Base-by-base conservation (phyloP, 495 filamentous ascomycete genomes). In the Penicillium paxilli region DNA sequence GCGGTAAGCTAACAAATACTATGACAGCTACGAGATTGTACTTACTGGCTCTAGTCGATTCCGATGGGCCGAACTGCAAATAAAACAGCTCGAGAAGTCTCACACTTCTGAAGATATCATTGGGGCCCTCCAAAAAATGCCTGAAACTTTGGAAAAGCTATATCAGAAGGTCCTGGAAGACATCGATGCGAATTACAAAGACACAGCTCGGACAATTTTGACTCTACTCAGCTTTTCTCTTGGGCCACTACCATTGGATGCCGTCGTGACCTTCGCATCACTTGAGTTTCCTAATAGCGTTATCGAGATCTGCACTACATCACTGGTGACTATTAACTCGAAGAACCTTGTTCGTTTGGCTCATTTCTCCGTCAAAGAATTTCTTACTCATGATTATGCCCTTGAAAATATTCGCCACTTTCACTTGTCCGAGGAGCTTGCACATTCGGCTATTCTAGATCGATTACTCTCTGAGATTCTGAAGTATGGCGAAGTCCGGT, bases 31-130 rank as follows among this genome's bases (percentile, higher is more conserved):
- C 5, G 8, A 22, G 44, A 47, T 14, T 28, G n/a, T n/a, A n/a
- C n/a, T 28, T 16, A 20, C 5, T 16, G 16, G 8, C 11, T 8
- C 14, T 14, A 48, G 45, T 32, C 45, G 45, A 19, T 48, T 48
- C 45, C n/a, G 45, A 4, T 48, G 45, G 45, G 45, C 45, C 19
- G 45, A 48, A 26, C 19, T 48, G 14, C 45, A 48, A 33, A 32
- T 47, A n/a, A 28, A 3, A 4, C 11, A 3, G 12, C 11, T 48
- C n/a, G 26, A 33, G 32, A 3, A 30, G 17, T 16, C 19, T 8
- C 14, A 19, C 19, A 12, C 3, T 2, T 16, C 30, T 3, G 26
- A 48, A 19, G 6, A 32, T 3, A 17, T 48, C 26, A 48, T 28
- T 3, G 14, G 21, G 4, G 45, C 45, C 10, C 45, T 48, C 21